Percentiles rank a stretch among this genome's conserved stretches.
These are phyloP conservation scores for Chlorella vulgaris DNA, from an alignment of 139 green algal species.

Conservation along the genomic window DNA sequence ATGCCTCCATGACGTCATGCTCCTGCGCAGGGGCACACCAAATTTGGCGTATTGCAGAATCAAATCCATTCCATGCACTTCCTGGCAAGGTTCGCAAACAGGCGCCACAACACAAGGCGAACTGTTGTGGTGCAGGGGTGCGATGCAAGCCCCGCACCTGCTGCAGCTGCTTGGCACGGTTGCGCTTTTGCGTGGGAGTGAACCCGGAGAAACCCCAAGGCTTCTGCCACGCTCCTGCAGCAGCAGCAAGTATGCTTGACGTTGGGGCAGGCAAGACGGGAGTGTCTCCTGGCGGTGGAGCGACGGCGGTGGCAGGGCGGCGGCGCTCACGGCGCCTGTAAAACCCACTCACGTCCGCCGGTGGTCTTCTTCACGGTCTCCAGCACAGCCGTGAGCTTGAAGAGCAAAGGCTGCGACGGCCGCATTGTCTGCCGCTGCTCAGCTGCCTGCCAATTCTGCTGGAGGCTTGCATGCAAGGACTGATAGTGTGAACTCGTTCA, in stretches of 20 bases:
- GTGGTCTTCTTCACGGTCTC: slow-evolving; percentile 50
- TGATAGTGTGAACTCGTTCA: neutral
- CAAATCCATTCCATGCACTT: too few species aligned
- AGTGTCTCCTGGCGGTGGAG: neutral
- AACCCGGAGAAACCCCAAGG: slow-evolving; percentile 41
- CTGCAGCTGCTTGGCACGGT: slow-evolving; percentile 25
- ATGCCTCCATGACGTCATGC: slow-evolving; percentile 11
- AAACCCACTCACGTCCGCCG: slow-evolving; percentile 24
- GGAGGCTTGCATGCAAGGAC: neutral
- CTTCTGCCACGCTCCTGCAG: slow-evolving; percentile 36
- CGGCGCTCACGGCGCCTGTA: too few species aligned
- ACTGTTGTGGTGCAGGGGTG: too few species aligned
- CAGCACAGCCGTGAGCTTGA: neutral
- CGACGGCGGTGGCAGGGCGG: neutral
- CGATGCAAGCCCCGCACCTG: neutral
- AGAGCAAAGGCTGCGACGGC: neutral
- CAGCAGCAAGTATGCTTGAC: neutral
- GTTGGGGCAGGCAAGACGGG: neutral
- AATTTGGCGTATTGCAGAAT: too few species aligned
- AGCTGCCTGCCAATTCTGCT: neutral
- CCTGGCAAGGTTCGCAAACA: too few species aligned
- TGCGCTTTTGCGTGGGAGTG: slow-evolving; percentile 33
- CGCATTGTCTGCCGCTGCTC: neutral
- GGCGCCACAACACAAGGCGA: too few species aligned
- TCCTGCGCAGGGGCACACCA: slow-evolving; percentile 6